Evolutionary conservation across 305 asterid species (phyloP).

Genomic region (Fraxinus albicans): DNA sequence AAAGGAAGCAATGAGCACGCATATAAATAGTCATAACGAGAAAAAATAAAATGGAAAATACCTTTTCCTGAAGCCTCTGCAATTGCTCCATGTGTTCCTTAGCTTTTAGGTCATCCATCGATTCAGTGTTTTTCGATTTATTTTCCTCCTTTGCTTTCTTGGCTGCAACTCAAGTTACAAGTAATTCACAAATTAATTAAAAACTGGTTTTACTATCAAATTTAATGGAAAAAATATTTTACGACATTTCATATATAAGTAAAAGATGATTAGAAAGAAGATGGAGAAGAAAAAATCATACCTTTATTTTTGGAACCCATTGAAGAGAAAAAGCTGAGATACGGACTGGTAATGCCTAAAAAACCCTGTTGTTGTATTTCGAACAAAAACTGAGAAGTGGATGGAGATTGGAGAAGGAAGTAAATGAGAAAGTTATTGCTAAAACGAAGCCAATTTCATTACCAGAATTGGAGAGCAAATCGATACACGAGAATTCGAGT

Average conservation of each 20-base stretch:
- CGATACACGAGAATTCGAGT: constrained; percentile 35
- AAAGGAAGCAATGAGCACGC: not conserved
- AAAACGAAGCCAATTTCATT: not conserved
- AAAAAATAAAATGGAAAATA: not conserved
- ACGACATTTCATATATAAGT: not conserved
- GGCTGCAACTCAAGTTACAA: not conserved
- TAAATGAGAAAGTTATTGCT: not conserved
- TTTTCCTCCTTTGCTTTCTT: not conserved
- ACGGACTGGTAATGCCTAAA: not conserved
- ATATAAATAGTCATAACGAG: not conserved
- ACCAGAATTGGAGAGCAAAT: constrained; percentile 10
- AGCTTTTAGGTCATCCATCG: constrained; percentile 45
- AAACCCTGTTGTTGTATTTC: not conserved
- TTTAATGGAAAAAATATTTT: not conserved
- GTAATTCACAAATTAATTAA: not conserved
- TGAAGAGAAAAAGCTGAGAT: not conserved
- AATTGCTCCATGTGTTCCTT: constrained; percentile 48
- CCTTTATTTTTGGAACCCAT: not conserved
- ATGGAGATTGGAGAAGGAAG: not conserved
- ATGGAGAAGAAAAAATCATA: not conserved
- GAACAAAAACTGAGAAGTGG: not conserved
- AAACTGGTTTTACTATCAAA: not conserved
- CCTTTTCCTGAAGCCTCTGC: constrained; percentile 65
- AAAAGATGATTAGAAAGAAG: not conserved
- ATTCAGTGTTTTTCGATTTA: not conserved